Evolutionary conservation across 805 yeast genomes (phyloP).

Genomic region (Sungouiella thailandica): DNA sequence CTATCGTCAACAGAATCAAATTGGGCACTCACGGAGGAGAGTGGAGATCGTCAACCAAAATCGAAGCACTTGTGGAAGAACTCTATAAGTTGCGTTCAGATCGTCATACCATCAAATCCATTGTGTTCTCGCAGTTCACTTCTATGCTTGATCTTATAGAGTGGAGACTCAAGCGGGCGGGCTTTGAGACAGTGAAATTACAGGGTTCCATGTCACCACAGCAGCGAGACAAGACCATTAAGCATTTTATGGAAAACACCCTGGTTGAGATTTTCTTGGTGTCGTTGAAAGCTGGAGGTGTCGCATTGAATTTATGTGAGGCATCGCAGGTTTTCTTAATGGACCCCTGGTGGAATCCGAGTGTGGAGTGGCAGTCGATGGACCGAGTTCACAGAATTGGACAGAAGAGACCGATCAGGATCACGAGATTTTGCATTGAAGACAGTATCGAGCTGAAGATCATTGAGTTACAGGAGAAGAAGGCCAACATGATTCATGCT

Average conservation of each 20-base stretch:
- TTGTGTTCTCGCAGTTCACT: conserved; percentile 96
- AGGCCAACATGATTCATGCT: conserved; percentile 97
- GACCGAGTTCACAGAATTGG: conserved; percentile 98
- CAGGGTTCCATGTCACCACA: conserved; percentile 97
- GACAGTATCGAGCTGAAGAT: conserved; percentile 96
- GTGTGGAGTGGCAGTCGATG: conserved; percentile 97
- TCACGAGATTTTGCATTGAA: conserved; percentile 89
- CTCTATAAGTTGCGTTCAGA: conserved; percentile 82
- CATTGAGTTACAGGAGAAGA: conserved; percentile 92
- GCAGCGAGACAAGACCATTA: conserved; percentile 88
- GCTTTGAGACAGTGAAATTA: conserved; percentile 87
- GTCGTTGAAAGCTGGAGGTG: conserved; percentile 97
- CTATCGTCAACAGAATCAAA: conserved; percentile 82
- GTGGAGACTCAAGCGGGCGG: conserved; percentile 93
- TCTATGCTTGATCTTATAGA: conserved; percentile 94
- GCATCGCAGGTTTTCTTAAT: conserved; percentile 93
- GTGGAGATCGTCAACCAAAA: conserved; percentile 94
- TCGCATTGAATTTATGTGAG: conserved; percentile 91
- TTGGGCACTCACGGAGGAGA: conserved; percentile 63
- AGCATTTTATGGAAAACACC: conserved; percentile 88
- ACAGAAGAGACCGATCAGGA: conserved; percentile 88
- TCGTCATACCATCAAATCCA: conserved; percentile 83
- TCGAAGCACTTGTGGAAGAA: conserved; percentile 94
- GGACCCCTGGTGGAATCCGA: conserved; percentile 99
- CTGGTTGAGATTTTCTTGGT: conserved; percentile 91